phyloP scores from a whole-genome alignment of 176 grass and related monocot genomes.

The Oryza punctata region DNA sequence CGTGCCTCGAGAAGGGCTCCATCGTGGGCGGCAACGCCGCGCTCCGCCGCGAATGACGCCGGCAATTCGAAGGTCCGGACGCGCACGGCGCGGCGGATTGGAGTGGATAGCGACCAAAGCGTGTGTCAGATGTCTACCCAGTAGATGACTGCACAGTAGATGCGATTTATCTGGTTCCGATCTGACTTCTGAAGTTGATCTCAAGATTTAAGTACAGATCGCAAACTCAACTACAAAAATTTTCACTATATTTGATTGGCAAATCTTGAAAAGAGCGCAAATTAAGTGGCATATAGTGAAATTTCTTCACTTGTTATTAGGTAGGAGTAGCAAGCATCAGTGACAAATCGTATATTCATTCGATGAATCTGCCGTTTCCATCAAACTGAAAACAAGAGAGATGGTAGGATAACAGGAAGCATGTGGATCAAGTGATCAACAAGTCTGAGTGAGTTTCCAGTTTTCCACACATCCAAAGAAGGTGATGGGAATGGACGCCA shows the following conservation, averaged over 20 bases:
- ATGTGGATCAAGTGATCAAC: not conserved
- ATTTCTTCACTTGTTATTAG: too few relatives aligned
- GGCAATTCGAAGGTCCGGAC: not conserved
- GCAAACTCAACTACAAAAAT: too few relatives aligned
- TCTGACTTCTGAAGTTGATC: not conserved
- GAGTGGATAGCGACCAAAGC: not conserved
- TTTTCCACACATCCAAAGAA: not conserved
- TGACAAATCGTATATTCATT: not conserved
- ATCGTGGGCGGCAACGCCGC: constrained; percentile 17
- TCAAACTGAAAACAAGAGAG: not conserved
- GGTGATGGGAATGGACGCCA: not conserved
- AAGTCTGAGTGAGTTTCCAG: too few relatives aligned
- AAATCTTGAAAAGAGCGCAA: too few relatives aligned
- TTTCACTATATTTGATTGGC: too few relatives aligned
- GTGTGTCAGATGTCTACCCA: too few relatives aligned
- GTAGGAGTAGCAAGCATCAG: not conserved
- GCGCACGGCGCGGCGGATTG: not conserved
- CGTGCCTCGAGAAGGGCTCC: constrained; percentile 49
- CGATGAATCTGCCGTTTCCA: not conserved
- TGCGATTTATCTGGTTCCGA: not conserved
- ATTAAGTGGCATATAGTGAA: too few relatives aligned
- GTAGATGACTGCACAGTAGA: not conserved
- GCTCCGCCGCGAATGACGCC: not conserved
- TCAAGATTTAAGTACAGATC: too few relatives aligned
- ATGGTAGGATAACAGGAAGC: not conserved